phyloP scores from a whole-genome alignment of 345 rosid genomes.

The Cochlearia excelsa region DNA sequence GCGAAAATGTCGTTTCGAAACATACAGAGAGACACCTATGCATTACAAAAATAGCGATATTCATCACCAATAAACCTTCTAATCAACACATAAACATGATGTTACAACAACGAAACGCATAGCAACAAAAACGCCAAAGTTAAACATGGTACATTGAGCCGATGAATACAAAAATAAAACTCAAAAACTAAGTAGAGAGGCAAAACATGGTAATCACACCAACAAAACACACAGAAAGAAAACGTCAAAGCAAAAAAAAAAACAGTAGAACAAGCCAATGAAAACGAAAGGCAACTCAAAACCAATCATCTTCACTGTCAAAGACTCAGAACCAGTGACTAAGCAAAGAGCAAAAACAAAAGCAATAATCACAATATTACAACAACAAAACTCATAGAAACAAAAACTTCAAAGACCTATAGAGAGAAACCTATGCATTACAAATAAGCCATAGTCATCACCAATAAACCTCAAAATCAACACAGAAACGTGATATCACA shows the following conservation, averaged over 20 bases:
- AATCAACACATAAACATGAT: conserved; percentile 6
- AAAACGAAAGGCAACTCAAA: conserved; percentile 4
- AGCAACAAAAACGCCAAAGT: neutral
- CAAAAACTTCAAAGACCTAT: too few species aligned
- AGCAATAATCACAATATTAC: too few species aligned
- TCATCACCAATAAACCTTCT: conserved; percentile 11
- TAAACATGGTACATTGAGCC: neutral
- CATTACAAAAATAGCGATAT: neutral
- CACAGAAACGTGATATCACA: too few species aligned
- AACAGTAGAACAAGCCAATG: neutral
- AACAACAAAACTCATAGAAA: too few species aligned
- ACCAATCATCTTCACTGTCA: neutral
- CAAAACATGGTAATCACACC: neutral
- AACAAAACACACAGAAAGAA: neutral
- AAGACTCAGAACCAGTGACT: conserved; percentile 16
- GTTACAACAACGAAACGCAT: neutral
- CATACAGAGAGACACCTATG: neutral
- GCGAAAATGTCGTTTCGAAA: too few species aligned
- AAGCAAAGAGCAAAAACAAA: neutral
- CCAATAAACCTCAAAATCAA: too few species aligned
- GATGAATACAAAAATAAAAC: neutral
- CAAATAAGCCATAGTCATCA: too few species aligned
- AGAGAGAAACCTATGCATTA: too few species aligned
- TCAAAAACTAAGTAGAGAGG: too few species aligned
- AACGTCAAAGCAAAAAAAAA: neutral